These are phyloP conservation scores for Beauveria varroae DNA, from an alignment of 2,329 filamentous ascomycete genomes.

Conservation along the genomic window DNA sequence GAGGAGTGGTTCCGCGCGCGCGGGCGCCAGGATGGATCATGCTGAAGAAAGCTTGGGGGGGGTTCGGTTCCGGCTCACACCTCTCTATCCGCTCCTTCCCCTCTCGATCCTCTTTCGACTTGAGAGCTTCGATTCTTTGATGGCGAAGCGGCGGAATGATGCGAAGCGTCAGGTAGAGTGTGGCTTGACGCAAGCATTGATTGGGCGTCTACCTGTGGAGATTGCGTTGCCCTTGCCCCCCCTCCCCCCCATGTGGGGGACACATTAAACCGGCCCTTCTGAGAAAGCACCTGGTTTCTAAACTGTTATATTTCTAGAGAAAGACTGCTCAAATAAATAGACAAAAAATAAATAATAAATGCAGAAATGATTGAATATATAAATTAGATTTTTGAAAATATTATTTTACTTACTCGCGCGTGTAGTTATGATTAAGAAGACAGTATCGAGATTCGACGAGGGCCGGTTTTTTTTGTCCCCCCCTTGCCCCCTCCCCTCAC, in stretches of 20 bases:
- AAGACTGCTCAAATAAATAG: no score
- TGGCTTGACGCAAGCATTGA: constrained; percentile 2
- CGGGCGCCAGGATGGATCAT: neutral
- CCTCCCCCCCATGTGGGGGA: neutral
- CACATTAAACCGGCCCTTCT: no score
- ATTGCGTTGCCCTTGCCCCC: neutral
- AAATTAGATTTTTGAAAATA: no score
- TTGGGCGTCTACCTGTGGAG: neutral
- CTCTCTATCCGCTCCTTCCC: neutral
- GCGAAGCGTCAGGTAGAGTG: neutral
- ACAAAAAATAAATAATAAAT: no score
- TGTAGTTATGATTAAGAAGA: no score
- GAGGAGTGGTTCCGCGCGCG: neutral
- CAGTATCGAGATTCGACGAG: no score
- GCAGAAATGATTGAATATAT: no score
- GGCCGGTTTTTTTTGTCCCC: no score
- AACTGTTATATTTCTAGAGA: no score
- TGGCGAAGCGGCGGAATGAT: neutral
- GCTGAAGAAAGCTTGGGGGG: neutral
- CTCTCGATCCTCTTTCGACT: neutral
- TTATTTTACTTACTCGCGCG: no score
- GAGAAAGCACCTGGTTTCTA: no score
- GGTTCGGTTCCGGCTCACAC: neutral
- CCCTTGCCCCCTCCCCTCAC: neutral
- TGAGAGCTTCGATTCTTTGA: neutral